Evolutionary conservation across 2,329 filamentous ascomycete genomes (phyloP), one percentile per base, ranked within the genome.

Genomic region (Didymella lethalis): DNA sequence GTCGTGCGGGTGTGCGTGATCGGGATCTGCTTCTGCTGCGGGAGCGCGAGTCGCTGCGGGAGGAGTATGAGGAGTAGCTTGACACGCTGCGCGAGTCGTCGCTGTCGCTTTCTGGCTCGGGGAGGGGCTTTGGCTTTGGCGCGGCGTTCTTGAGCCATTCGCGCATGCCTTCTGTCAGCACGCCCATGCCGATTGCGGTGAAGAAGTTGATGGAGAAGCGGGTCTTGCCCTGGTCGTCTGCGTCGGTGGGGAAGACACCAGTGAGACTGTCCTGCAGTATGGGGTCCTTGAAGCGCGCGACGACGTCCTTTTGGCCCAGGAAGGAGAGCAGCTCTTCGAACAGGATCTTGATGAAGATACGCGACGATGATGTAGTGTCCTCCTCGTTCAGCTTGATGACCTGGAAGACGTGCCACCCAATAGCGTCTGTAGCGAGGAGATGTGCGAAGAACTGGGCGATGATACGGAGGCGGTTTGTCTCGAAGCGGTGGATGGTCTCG

Each of bases 181-280:
- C 88, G 74, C 95, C 95, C 91, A 99, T 96, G 58, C 93, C 93
- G 70, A 99, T 96, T 71, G 93, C 95, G 10, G 95, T 99, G 77
- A 99, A 98, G 84, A 97, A 99, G 80, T 99, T 99, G 88, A 99
- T 97, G 49, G 93, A 92, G 83, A 99, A 99, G 53, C 94, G 88
- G 38, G 93, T 93, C 78, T 97, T 95, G 73, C 91, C 89, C 25
- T 93, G 87, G 71, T 93, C 92, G 59, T 71, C 67, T n/a, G 69
- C 92, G 75, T 98, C 93, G 61, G 83, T 89, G 0, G 95, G 95
- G 83, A 99, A 98, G 43, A 99, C 81, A 29, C 94, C 94, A 38
- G 89, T 87, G 59, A 97, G 87, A 74, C 86, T 90, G 48, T 92
- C 87, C 61, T 89, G 88, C 38, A 98, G 82, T 48, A 87, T 85